phyloP scores from a whole-genome alignment of 2,329 filamentous ascomycete species.

The Tolypocladium inflatum region DNA sequence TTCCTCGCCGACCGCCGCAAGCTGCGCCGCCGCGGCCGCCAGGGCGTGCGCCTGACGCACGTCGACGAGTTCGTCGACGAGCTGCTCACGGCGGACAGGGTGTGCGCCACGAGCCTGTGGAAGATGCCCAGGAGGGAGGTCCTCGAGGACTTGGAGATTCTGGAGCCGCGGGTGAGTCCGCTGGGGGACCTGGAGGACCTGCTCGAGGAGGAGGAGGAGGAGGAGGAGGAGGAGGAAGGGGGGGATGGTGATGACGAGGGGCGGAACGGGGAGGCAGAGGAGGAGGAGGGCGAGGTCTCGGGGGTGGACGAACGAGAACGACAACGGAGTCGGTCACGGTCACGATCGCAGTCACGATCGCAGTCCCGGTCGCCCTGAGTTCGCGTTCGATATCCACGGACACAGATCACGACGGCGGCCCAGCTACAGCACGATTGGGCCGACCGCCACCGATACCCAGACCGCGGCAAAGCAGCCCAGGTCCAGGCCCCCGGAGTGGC shows the following conservation, averaged over 20 bases:
- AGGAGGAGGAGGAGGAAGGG: constrained; percentile 41
- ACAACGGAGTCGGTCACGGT: constrained; percentile 12
- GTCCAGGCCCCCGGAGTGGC: neutral
- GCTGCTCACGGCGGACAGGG: constrained; percentile 74
- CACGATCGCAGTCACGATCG: constrained; percentile 11
- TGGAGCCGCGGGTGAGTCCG: constrained; percentile 79
- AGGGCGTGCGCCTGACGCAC: constrained; percentile 66
- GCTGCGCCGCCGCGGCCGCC: constrained; percentile 64
- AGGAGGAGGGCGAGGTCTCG: constrained; percentile 12
- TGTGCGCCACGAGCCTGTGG: constrained; percentile 87
- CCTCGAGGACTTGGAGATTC: constrained; percentile 77
- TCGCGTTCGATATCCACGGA: neutral
- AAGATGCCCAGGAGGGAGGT: constrained; percentile 77
- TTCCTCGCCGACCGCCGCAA: constrained; percentile 77
- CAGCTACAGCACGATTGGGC: neutral
- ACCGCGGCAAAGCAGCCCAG: neutral
- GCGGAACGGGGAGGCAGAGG: constrained; percentile 9
- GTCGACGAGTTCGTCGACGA: constrained; percentile 95
- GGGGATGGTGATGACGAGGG: constrained; percentile 20
- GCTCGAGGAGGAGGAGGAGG: constrained; percentile 50
- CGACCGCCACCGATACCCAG: neutral
- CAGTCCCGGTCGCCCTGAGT: constrained; percentile 10
- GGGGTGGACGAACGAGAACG: constrained; percentile 24
- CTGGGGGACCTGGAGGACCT: constrained; percentile 70
- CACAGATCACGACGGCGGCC: neutral